Conservation (phyloP, 2,329 filamentous ascomycete genomes). For the Pochonia chlamydosporia region DNA sequence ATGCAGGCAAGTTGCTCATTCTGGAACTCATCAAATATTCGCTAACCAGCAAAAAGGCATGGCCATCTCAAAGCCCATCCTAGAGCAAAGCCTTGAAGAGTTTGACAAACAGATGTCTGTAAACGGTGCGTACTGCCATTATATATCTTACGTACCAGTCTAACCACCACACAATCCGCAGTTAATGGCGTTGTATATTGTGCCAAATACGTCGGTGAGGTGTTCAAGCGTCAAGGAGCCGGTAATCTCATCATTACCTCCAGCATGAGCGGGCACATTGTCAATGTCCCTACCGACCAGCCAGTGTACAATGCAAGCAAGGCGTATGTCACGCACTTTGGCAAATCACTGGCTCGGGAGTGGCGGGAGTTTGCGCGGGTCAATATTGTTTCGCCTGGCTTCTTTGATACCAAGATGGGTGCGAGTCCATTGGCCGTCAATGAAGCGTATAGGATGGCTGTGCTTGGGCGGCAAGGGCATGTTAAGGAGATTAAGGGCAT, state of each 20-base stretch:
- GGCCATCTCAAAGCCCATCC: slow-evolving; percentile 47
- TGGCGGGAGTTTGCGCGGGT: slow-evolving; percentile 53
- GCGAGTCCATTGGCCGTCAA: slow-evolving; percentile 35
- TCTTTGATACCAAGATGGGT: slow-evolving; percentile 50
- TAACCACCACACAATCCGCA: no score
- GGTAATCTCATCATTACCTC: slow-evolving; percentile 48
- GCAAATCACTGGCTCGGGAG: slow-evolving; percentile 48
- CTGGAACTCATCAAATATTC: no score
- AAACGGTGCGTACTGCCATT: slow-evolving; percentile 42
- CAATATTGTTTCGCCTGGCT: slow-evolving; percentile 43
- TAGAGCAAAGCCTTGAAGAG: slow-evolving; percentile 47
- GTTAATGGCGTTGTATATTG: not conserved
- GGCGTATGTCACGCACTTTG: slow-evolving; percentile 49
- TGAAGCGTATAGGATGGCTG: slow-evolving; percentile 44
- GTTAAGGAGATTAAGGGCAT: slow-evolving; percentile 75
- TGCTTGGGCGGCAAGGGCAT: slow-evolving; percentile 56
- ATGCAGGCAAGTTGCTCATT: no score
- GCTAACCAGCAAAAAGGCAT: no score
- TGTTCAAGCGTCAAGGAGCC: slow-evolving; percentile 17
- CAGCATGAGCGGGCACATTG: slow-evolving; percentile 43
- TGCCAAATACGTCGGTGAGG: not conserved
- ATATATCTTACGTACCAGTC: no score
- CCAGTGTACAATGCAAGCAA: slow-evolving; percentile 53
- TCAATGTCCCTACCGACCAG: slow-evolving; percentile 48
- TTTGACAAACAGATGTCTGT: slow-evolving; percentile 46